Percentiles rank a stretch among this genome's conserved stretches.
phyloP scores from a whole-genome alignment of 257 asterid genomes.

The Eustoma russellianum region DNA sequence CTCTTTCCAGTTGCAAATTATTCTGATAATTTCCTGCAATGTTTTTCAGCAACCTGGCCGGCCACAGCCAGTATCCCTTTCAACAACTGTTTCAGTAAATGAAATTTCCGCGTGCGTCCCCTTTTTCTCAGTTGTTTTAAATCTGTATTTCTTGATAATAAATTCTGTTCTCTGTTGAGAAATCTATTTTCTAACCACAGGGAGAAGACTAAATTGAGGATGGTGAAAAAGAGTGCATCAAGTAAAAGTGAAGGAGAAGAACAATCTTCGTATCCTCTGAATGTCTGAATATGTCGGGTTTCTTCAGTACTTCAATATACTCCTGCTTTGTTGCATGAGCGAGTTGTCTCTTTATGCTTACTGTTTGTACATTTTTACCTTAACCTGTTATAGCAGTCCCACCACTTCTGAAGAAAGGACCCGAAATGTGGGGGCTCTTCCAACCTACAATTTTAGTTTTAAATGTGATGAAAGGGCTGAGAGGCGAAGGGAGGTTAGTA shows the following conservation, averaged over 20 bases:
- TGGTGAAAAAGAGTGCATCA: slow-evolving; percentile 23
- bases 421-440: slow-evolving; percentile 63
- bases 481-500: slow-evolving; percentile 81
- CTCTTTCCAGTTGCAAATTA: slow-evolving; percentile 7
- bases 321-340: background rate
- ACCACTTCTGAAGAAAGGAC: slow-evolving; percentile 53
- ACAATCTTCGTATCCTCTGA: slow-evolving; percentile 35
- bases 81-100: slow-evolving; percentile 12
- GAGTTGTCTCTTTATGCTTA: slow-evolving; percentile 5
- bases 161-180: slow-evolving; percentile 10
- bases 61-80: slow-evolving; percentile 15
- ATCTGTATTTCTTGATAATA: slow-evolving; percentile 1
- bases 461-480: slow-evolving; percentile 95
- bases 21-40: slow-evolving; percentile 8
- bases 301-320: background rate
- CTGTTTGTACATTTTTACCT: slow-evolving; percentile 30
- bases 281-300: background rate
- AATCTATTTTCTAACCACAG: slow-evolving; percentile 19
- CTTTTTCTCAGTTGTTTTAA: background rate
- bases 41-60: slow-evolving; percentile 26
- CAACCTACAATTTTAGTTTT: slow-evolving; percentile 70
- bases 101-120: slow-evolving; percentile 23
- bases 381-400: slow-evolving; percentile 51
- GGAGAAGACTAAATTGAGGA: slow-evolving; percentile 20
- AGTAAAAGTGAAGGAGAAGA: slow-evolving; percentile 21